phyloP scores from a whole-genome alignment of 1,284 basidiomycete genomes.

The Cerrena zonata region DNA sequence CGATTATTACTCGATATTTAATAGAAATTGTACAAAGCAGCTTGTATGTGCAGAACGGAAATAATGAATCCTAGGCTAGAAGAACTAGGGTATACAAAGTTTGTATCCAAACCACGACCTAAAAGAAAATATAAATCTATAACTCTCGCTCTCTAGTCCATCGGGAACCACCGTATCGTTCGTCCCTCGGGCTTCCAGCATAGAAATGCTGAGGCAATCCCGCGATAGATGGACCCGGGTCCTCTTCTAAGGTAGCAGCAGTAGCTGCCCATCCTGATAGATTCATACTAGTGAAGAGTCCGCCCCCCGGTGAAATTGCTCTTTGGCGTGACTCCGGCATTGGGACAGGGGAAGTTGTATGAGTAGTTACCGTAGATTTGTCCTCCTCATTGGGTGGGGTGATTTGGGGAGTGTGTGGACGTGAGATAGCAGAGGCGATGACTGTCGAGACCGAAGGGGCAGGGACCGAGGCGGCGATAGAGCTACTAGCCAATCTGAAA shows the following conservation, averaged over 20 bases:
- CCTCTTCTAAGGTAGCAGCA: slow-evolving; percentile 8
- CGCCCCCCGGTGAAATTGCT: slow-evolving; percentile 12
- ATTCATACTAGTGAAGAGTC: slow-evolving; percentile 21
- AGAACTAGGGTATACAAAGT: too few relatives aligned
- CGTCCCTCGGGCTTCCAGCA: slow-evolving; percentile 20
- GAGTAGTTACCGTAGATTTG: background rate
- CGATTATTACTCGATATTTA: too few relatives aligned
- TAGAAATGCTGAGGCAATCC: slow-evolving; percentile 12
- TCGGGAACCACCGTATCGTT: slow-evolving; percentile 16
- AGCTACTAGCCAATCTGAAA: slow-evolving; percentile 21
- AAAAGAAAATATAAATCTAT: slow-evolving; percentile 2
- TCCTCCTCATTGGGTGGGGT: background rate
- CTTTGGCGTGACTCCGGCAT: background rate
- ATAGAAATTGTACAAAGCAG: too few relatives aligned
- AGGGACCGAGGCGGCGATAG: slow-evolving; percentile 13
- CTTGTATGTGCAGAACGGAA: too few relatives aligned
- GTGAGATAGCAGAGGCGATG: slow-evolving; percentile 3
- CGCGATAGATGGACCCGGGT: slow-evolving; percentile 7
- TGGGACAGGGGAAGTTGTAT: background rate
- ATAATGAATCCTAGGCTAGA: too few relatives aligned
- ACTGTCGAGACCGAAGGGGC: slow-evolving; percentile 13
- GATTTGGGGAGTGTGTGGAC: slow-evolving; percentile 10
- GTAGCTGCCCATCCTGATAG: slow-evolving; percentile 26
- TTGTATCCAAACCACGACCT: too few relatives aligned
- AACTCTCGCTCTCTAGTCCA: slow-evolving; percentile 19